Evolutionary conservation across 441 rosid species (phyloP), one percentile per base, ranked within the genome.

Genomic region (Manihot esculenta): DNA sequence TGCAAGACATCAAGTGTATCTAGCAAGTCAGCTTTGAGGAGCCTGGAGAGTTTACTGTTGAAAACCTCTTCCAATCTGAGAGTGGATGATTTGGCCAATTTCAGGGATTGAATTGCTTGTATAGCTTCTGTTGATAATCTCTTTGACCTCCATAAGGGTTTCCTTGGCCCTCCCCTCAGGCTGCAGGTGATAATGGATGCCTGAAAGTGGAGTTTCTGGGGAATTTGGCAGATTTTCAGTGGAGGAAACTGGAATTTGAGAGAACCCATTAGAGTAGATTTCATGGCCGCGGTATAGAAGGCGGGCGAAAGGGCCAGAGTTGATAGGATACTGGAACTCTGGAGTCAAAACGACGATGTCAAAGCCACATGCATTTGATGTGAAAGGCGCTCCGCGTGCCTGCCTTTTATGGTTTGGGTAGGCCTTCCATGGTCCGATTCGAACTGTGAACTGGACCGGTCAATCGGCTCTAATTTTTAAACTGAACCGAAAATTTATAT

Each of bases 71-170:
- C 72, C 42, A 82, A 48, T 74, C 76, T 81, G 57, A 75, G 72
- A 35, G 65, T 53, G 58, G 75, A 71, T 1, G 87, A 82, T 62
- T 84, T 85, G 35, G 89, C 88, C 35, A 85, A 60, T 78, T 85
- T 87, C 72, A 87, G 83, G 66, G 89, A 76, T 44, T 87, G 89
- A 58, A 87, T 74, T 10, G 79, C 89, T 73, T 85, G 85, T 14
- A 85, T 87, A 66, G 92, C 88, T 80, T 87, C 92, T 10, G 78
- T 72, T 41, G 89, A 82, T 57, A 82, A 53, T 73, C 85, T 80
- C 69, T 85, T 84, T 18, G 88, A 71, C 81, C 75, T 81, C 89
- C 88, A 82, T 64, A 85, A 50, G 1, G 78, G 72, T 63, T 74
- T 81, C 54, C 81, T 81, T n/a, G 66, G 58, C 55, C 70, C 62